Evolutionary conservation across 352 stramenopile genomes (phyloP).

Genomic region (Globisporangium paroecandrum): DNA sequence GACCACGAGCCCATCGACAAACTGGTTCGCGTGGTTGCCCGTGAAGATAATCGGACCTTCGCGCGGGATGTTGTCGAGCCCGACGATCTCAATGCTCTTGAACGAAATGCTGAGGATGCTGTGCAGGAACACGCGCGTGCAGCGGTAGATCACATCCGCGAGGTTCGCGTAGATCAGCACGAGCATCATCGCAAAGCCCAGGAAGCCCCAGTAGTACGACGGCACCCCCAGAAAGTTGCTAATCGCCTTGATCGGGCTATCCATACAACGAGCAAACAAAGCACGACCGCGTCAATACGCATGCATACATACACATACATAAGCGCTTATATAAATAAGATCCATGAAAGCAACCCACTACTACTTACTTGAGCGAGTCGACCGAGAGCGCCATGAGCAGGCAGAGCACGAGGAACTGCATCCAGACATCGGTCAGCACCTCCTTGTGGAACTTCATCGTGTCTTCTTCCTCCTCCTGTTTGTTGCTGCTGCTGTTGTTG

Average conservation of each 20-base stretch:
- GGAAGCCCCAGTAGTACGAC: constrained; percentile 65
- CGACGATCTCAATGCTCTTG: constrained; percentile 96
- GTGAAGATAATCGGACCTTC: constrained; percentile 97
- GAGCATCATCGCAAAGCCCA: constrained; percentile 64
- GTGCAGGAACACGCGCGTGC: constrained; percentile 93
- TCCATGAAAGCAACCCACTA: not conserved
- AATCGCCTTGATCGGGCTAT: constrained; percentile 78
- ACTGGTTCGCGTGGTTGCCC: constrained; percentile 98
- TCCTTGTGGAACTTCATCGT: constrained; percentile 79
- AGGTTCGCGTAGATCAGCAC: constrained; percentile 72
- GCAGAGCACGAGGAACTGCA: constrained; percentile 73
- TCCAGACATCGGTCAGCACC: constrained; percentile 80
- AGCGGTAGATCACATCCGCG: constrained; percentile 77
- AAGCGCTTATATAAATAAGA: constrained; percentile 4
- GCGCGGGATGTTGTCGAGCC: constrained; percentile 93
- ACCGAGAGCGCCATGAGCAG: constrained; percentile 78
- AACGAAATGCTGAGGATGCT: constrained; percentile 98
- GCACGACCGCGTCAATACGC: not conserved
- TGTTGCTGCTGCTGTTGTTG: not conserved
- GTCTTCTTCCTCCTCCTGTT: not conserved
- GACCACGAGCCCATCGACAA: constrained; percentile 96
- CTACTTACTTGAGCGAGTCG: constrained; percentile 83
- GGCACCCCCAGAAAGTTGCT: constrained; percentile 66
- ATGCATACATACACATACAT: not conserved
- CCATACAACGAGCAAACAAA: not conserved